phyloP scores from a whole-genome alignment of 2,329 filamentous ascomycete species.

The Colletotrichum sp. region DNA sequence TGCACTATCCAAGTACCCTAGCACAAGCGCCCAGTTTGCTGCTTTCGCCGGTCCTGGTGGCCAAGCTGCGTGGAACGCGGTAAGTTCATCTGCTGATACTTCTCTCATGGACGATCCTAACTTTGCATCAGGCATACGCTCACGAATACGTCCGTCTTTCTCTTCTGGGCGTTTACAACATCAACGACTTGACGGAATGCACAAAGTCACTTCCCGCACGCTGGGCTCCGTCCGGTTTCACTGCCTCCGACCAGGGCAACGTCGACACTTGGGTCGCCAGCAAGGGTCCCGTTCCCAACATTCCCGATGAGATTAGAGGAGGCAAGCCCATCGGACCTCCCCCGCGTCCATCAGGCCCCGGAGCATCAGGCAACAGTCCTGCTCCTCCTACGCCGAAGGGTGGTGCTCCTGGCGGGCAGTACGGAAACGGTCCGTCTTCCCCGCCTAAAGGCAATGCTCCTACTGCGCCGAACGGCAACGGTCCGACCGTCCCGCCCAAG shows the following conservation, averaged over 20 bases:
- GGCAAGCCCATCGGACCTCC: background rate
- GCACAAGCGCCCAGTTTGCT: conserved; percentile 40
- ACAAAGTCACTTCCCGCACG: conserved; percentile 51
- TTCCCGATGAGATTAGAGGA: background rate
- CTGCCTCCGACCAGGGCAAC: conserved; percentile 6
- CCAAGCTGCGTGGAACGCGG: conserved; percentile 44
- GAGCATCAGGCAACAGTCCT: background rate
- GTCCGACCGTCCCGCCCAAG: background rate
- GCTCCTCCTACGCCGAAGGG: background rate
- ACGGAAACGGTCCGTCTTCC: background rate
- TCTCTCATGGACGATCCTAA: background rate
- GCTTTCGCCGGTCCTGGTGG: conserved; percentile 36
- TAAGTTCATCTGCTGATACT: conserved; percentile 25
- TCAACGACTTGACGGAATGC: conserved; percentile 60
- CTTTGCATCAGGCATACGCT: conserved; percentile 44
- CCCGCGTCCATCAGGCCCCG: background rate
- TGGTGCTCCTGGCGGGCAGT: background rate
- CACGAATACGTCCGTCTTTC: conserved; percentile 57
- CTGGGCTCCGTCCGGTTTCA: conserved; percentile 9
- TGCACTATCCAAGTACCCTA: conserved; percentile 38
- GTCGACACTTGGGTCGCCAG: conserved; percentile 7
- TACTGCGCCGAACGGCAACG: background rate
- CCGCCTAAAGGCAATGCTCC: background rate
- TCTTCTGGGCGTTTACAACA: conserved; percentile 60
- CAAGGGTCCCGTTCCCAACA: background rate